Evolutionary conservation across 1,284 basidiomycete genomes (phyloP), one percentile per base, ranked within the genome.

Genomic region (Trichosporon ovoides): DNA sequence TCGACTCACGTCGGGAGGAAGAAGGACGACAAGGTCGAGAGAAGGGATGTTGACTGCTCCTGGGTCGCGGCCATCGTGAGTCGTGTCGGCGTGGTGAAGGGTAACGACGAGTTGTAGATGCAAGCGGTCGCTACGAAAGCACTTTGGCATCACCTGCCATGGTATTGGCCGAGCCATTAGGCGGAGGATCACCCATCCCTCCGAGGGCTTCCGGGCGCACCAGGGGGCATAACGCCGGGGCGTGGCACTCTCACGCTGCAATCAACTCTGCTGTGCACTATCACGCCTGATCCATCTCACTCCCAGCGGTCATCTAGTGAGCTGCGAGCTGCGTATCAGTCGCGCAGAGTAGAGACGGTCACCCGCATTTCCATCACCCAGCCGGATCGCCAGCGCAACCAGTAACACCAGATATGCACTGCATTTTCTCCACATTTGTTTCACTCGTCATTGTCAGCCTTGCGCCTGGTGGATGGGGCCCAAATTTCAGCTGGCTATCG

Each of bases 1-100:
- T 19, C 36, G 16, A 72, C 70, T 58, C 62, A 74, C 71, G 72
- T 71, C 56, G 69, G 68, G 31, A 73, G 61, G 64, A 73, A 66
- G 61, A 67, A 74, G 18, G 66, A 66, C 35, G 66, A 57, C 38
- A 72, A 53, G 51, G 63, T 60, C 20, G 69, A 69, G 64, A 73
- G 68, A 62, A 73, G 52, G 24, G 69, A 71, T 34, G 66, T 52
- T 7, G 64, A 58, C 28, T 58, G 51, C 56, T 63, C 62, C 55
- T 61, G 59, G 63, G 37, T 46, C 38, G 43, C 43, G 43, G 63
- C 40, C 63, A 64, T 64, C 43, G 53, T 59, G 59, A 37, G 28
- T 53, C 24, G 40, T 43, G 16, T 16, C 19, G 24, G 55, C 35
- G 28, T 35, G 46, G 37, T 34, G 55, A 35, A 12, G 35, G 38